Percentiles rank a stretch among this genome's conserved stretches.
These are phyloP conservation scores for Zanthoxylum bungeanum DNA, from an alignment of 345 rosid genomes.

Conservation along the genomic window DNA sequence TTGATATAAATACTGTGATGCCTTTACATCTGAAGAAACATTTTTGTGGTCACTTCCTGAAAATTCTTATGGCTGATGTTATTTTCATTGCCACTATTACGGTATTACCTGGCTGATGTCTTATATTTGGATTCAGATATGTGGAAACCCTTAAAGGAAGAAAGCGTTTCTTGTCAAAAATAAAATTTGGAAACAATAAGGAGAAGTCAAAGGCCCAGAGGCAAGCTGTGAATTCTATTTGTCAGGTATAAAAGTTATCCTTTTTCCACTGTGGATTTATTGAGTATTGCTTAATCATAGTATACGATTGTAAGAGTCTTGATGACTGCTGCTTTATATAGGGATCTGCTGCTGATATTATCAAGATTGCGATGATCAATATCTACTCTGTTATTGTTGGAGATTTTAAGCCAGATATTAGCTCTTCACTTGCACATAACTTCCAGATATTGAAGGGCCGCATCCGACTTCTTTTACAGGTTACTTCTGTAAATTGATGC, in stretches of 20 bases:
- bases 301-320: background rate
- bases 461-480: conserved; percentile 91
- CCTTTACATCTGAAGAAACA: background rate
- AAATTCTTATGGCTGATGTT: background rate
- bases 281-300: background rate
- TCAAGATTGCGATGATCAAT: conserved; percentile 91
- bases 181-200: conserved; percentile 72
- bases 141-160: conserved; percentile 88
- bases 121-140: conserved; percentile 50
- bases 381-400: conserved; percentile 57
- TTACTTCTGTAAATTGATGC: conserved; percentile 18
- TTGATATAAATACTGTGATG: background rate
- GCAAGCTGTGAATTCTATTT: conserved; percentile 96
- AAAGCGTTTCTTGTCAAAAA: conserved; percentile 90
- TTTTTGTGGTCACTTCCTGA: background rate
- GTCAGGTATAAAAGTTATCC: conserved; percentile 61
- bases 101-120: background rate
- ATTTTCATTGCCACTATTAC: background rate
- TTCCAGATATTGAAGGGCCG: conserved; percentile 68
- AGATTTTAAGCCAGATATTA: conserved; percentile 32
- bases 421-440: conserved; percentile 35
- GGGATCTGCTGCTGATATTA: conserved; percentile 98
- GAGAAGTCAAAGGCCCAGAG: conserved; percentile 94
- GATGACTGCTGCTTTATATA: conserved; percentile 30
- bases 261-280: background rate